Conservation (phyloP, 441 rosid species). For the Mallotus japonicus region DNA sequence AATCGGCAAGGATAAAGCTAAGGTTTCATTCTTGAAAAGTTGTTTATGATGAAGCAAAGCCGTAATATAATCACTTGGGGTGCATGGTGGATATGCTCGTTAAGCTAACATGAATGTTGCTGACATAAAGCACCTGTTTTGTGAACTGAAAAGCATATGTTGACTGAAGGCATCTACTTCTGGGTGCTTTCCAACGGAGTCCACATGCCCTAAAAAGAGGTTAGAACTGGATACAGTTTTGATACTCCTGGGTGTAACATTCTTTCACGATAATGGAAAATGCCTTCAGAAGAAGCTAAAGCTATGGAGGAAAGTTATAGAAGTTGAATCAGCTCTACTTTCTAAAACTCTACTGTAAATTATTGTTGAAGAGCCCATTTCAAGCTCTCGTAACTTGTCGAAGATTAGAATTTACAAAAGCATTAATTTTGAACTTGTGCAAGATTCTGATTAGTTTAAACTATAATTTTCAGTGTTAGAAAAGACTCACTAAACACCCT, state of each 20-base stretch:
- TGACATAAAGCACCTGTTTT: slow-evolving; percentile 9
- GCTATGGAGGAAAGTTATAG: background rate
- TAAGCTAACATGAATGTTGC: slow-evolving; percentile 1
- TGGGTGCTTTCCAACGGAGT: background rate
- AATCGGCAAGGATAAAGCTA: slow-evolving; percentile 45
- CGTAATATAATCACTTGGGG: background rate
- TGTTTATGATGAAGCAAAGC: slow-evolving; percentile 1
- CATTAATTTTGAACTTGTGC: background rate
- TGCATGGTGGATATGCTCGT: background rate
- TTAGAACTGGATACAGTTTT: background rate
- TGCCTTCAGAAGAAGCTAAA: background rate
- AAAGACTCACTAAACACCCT: too few species aligned
- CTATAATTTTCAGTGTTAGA: too few species aligned
- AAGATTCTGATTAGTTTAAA: too few species aligned
- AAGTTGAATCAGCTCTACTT: background rate
- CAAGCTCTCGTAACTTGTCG: too few species aligned
- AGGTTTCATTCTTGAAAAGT: slow-evolving; percentile 10
- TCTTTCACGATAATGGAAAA: too few species aligned
- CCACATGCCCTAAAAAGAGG: background rate
- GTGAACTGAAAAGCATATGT: background rate
- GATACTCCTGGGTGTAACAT: background rate
- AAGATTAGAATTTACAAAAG: too few species aligned
- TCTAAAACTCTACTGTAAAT: too few species aligned
- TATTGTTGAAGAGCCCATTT: too few species aligned
- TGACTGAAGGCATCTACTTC: slow-evolving; percentile 3